phyloP scores from a whole-genome alignment of 2,329 filamentous ascomycete genomes.

The Pestalotiopsis sp. region DNA sequence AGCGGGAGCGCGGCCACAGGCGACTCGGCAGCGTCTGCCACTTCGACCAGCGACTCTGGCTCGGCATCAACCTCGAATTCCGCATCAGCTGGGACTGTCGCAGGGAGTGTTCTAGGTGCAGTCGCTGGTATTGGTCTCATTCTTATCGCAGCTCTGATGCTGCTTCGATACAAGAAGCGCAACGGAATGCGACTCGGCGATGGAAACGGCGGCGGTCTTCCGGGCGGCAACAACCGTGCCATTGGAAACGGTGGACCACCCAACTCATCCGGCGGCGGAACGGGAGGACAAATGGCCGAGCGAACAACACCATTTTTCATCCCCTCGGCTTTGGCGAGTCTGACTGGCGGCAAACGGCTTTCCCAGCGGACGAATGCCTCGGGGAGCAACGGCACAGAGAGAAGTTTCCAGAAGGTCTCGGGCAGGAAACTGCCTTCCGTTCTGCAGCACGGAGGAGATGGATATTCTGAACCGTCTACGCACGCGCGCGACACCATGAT shows the following conservation, averaged over 20 bases:
- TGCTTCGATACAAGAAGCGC: slow-evolving; percentile 60
- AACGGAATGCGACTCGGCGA: slow-evolving; percentile 44
- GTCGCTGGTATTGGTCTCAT: slow-evolving; percentile 62
- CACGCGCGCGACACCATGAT: slow-evolving; percentile 41
- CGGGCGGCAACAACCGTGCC: slow-evolving; percentile 33
- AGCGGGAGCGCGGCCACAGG: slow-evolving; percentile 22
- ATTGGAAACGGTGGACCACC: slow-evolving; percentile 23
- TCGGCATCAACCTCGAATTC: slow-evolving; percentile 22
- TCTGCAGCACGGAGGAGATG: slow-evolving; percentile 64
- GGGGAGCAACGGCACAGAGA: slow-evolving; percentile 45
- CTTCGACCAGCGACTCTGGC: slow-evolving; percentile 21
- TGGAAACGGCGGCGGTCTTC: slow-evolving; percentile 28
- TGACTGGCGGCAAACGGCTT: slow-evolving; percentile 43
- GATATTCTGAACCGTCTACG: slow-evolving; percentile 53
- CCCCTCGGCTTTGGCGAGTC: slow-evolving; percentile 49
- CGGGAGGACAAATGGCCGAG: slow-evolving; percentile 46
- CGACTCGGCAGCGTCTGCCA: slow-evolving; percentile 25
- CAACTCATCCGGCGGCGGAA: slow-evolving; percentile 20
- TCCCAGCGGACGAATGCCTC: slow-evolving; percentile 31
- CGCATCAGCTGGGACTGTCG: slow-evolving; percentile 41
- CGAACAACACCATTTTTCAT: slow-evolving; percentile 48
- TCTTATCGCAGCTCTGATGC: slow-evolving; percentile 53
- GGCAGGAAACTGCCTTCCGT: slow-evolving; percentile 68
- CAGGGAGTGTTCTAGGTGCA: slow-evolving; percentile 60
- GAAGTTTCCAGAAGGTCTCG: slow-evolving; percentile 67